Conservation (phyloP, 148 eudicot genomes). For the Nyssa sinensis region DNA sequence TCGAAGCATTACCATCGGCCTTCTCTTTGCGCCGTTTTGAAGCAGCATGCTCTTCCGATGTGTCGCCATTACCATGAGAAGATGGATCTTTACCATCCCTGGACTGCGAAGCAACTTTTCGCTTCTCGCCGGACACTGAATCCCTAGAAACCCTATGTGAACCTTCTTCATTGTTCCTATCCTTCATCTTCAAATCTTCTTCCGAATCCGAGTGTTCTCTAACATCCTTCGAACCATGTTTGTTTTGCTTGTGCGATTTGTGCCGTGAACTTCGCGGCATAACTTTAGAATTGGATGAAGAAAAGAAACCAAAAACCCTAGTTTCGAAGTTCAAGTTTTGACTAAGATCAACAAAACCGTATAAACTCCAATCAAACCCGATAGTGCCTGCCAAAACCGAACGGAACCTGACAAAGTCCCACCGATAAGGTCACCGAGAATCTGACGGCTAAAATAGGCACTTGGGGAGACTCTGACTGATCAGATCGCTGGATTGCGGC, state of each 20-base stretch:
- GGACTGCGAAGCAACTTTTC: slow-evolving; percentile 43
- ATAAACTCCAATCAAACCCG: background rate
- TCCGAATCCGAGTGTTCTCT: slow-evolving; percentile 77
- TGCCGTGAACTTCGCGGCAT: slow-evolving; percentile 95
- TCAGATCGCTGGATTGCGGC: slow-evolving; percentile 1
- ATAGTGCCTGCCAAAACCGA: background rate
- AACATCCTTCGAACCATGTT: slow-evolving; percentile 59
- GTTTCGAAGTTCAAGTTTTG: background rate
- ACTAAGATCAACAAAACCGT: background rate
- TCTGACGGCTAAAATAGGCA: background rate
- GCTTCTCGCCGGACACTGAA: slow-evolving; percentile 61
- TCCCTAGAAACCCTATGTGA: slow-evolving; percentile 57
- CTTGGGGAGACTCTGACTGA: background rate
- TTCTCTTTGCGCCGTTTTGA: slow-evolving; percentile 76
- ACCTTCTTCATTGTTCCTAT: slow-evolving; percentile 49
- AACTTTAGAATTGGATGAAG: slow-evolving; percentile 1
- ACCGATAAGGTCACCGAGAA: slow-evolving; percentile 10
- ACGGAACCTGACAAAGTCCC: background rate
- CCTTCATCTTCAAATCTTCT: slow-evolving; percentile 63
- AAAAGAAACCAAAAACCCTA: background rate
- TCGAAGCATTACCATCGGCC: slow-evolving; percentile 32
- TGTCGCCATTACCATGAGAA: slow-evolving; percentile 44
- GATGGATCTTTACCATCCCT: slow-evolving; percentile 38
- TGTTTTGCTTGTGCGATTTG: slow-evolving; percentile 77
- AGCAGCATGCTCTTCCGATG: slow-evolving; percentile 39